Conservation (phyloP, 139 green algal genomes). For the Nannochloris sp. region DNA sequence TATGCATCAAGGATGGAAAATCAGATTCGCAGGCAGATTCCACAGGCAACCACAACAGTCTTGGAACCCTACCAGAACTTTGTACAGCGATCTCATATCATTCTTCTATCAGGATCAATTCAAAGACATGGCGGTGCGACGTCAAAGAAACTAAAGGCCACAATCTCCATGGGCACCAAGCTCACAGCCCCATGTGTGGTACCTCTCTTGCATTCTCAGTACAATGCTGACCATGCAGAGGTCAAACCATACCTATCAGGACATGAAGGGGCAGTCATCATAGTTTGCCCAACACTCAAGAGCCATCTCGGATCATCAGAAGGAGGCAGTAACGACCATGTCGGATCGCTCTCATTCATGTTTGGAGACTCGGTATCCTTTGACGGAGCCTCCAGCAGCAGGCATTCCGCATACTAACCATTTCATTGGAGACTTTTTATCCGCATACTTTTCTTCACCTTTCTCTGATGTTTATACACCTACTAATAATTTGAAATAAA, state of each 20-base stretch:
- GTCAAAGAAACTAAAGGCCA: not conserved
- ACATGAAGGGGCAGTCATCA: not conserved
- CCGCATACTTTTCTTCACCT: too few relatives aligned
- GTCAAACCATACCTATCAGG: not conserved
- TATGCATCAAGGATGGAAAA: not conserved
- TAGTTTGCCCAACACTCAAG: not conserved
- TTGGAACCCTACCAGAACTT: conserved; percentile 1
- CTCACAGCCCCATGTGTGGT: not conserved
- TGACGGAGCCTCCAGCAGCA: too few relatives aligned
- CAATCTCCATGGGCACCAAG: not conserved
- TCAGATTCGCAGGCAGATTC: not conserved
- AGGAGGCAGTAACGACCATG: too few relatives aligned
- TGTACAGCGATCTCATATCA: not conserved
- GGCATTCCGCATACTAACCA: too few relatives aligned
- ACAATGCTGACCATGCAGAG: not conserved
- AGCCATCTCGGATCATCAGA: not conserved
- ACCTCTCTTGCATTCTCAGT: not conserved
- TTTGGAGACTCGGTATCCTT: too few relatives aligned
- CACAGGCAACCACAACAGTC: not conserved
- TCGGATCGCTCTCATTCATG: too few relatives aligned
- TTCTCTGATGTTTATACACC: too few relatives aligned
- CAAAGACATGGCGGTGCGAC: not conserved
- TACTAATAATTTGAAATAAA: too few relatives aligned
- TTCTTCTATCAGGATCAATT: not conserved
- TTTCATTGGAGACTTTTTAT: too few relatives aligned